Evolutionary conservation across 2,329 filamentous ascomycete species (phyloP).

Genomic region (Podosphaera aphanis): DNA sequence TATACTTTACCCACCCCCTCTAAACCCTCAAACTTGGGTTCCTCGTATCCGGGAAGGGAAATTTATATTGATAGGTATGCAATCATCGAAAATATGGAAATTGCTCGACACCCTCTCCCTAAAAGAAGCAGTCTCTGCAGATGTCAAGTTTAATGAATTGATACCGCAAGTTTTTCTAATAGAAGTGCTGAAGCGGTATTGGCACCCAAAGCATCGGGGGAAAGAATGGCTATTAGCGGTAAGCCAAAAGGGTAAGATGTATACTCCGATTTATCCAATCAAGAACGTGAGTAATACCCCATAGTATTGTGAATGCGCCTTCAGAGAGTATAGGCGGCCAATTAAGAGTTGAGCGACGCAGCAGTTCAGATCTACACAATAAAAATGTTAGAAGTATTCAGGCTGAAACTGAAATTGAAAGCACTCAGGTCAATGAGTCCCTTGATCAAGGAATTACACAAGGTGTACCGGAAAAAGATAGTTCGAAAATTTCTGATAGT

Average conservation of each 20-base stretch:
- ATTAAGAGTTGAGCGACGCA: no score
- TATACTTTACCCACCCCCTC: neutral
- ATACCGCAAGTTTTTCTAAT: neutral
- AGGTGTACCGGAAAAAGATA: no score
- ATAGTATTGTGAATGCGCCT: no score
- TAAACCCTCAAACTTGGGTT: neutral
- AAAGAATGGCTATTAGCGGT: neutral
- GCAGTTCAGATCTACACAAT: neutral
- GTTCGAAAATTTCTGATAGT: no score
- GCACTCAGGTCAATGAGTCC: no score
- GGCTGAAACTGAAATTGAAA: no score
- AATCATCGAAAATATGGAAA: neutral
- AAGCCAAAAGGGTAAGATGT: neutral
- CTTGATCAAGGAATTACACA: no score
- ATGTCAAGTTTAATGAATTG: neutral
- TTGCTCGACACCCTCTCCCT: neutral
- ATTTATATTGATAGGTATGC: neutral
- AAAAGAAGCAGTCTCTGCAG: neutral
- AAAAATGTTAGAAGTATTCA: no score
- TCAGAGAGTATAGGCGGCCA: no score
- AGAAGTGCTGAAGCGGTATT: neutral
- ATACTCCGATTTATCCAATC: neutral
- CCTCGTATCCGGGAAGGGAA: neutral
- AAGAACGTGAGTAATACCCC: no score
- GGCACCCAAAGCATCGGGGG: neutral